phyloP scores from a whole-genome alignment of 2,329 filamentous ascomycete genomes.

The Cryphonectria naterciae region DNA sequence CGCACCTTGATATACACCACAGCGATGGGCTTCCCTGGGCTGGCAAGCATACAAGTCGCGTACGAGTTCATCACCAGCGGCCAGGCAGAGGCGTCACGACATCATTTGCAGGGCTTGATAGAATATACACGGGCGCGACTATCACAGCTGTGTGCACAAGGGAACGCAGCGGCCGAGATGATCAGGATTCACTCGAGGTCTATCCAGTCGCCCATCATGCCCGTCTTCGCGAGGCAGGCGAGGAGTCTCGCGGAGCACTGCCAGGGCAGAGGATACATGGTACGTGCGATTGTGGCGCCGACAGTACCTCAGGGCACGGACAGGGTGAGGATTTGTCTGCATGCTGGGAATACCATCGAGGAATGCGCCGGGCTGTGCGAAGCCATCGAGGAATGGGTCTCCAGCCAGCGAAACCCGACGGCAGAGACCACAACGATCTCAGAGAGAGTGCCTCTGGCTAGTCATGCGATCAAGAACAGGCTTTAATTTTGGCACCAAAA shows the following conservation, averaged over 20 bases:
- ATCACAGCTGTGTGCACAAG: constrained; percentile 37
- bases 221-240: constrained; percentile 61
- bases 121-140: constrained; percentile 50
- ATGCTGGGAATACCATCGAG: constrained; percentile 62
- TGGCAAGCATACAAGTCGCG: constrained; percentile 60
- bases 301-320: constrained; percentile 68
- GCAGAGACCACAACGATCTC: neutral
- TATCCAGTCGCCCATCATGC: constrained; percentile 66
- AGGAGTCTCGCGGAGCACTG: constrained; percentile 63
- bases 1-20: constrained; percentile 78
- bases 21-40: constrained; percentile 64
- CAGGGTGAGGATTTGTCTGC: constrained; percentile 68
- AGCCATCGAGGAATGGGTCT: constrained; percentile 12
- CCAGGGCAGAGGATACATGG: constrained; percentile 61
- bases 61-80: constrained; percentile 61
- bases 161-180: neutral
- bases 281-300: constrained; percentile 69
- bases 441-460: neutral
- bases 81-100: constrained; percentile 44
- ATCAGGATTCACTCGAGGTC: constrained; percentile 34
- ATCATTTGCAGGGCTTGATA: constrained; percentile 51
- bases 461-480: neutral
- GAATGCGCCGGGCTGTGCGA: constrained; percentile 6
- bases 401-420: neutral
- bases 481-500: neutral